These are phyloP conservation scores for Epichloe elymi DNA, from an alignment of 2,329 filamentous ascomycete genomes.

Conservation along the genomic window DNA sequence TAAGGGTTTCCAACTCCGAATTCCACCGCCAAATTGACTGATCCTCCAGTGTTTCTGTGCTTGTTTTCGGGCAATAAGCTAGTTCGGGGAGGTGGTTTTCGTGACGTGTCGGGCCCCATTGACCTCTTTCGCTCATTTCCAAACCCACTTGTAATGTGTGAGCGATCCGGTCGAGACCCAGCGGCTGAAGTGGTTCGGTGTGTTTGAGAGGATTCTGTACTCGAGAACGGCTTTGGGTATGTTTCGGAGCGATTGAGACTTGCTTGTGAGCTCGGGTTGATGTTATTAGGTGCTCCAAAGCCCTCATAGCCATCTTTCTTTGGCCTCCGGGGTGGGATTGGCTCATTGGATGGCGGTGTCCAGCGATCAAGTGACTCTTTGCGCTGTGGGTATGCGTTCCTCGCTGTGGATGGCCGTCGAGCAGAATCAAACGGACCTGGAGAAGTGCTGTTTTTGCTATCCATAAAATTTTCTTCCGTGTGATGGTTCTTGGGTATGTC, in stretches of 20 bases:
- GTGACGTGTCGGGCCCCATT: slow-evolving; percentile 35
- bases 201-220: slow-evolving; percentile 23
- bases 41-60: slow-evolving; percentile 21
- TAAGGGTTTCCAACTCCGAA: slow-evolving; percentile 51
- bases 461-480: slow-evolving; percentile 30
- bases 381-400: slow-evolving; percentile 21
- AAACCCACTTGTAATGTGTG: slow-evolving; percentile 14
- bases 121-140: slow-evolving; percentile 25
- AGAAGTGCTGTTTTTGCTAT: slow-evolving; percentile 51
- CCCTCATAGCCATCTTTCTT: slow-evolving; percentile 44
- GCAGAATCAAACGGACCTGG: slow-evolving; percentile 51
- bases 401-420: slow-evolving; percentile 20
- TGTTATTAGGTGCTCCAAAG: slow-evolving; percentile 34
- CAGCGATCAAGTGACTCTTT: slow-evolving; percentile 15
- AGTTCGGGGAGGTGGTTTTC: slow-evolving; percentile 39
- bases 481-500: slow-evolving; percentile 5
- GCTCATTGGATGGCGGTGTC: slow-evolving; percentile 1
- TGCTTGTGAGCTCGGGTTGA: slow-evolving; percentile 24
- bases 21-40: slow-evolving; percentile 44
- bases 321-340: slow-evolving; percentile 24
- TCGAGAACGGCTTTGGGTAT: slow-evolving; percentile 31
- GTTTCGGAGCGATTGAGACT: slow-evolving; percentile 36
- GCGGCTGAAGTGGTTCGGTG: slow-evolving; percentile 34
- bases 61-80: slow-evolving; percentile 30
- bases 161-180: slow-evolving; percentile 26